Evolutionary conservation across 2,329 filamentous ascomycete species (phyloP).

Genomic region (Neopestalotiopsis rosae): DNA sequence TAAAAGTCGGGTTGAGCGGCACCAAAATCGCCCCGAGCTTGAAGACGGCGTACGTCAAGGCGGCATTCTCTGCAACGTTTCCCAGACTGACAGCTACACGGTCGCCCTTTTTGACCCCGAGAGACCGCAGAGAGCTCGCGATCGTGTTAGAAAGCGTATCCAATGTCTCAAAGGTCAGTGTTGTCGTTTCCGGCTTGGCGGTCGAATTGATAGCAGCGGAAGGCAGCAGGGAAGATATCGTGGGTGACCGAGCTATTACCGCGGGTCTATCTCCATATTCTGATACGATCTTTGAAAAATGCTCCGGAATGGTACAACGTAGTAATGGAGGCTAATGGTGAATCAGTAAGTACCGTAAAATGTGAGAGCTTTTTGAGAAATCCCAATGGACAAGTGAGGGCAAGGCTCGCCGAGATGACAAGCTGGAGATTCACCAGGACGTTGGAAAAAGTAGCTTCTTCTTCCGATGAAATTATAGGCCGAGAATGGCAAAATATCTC

Average conservation of each 20-base stretch:
- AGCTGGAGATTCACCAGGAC: too few relatives aligned
- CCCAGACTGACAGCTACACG: conserved; percentile 86
- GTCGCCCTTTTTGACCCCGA: conserved; percentile 81
- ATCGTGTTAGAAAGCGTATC: conserved; percentile 79
- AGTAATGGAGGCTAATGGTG: conserved; percentile 66
- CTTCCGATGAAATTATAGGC: too few relatives aligned
- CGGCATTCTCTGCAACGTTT: conserved; percentile 83
- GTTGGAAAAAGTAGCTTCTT: too few relatives aligned
- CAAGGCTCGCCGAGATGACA: not conserved
- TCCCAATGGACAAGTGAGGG: not conserved
- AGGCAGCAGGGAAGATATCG: conserved; percentile 28
- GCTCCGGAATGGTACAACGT: conserved; percentile 71
- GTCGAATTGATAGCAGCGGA: conserved; percentile 45
- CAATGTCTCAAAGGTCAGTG: conserved; percentile 76
- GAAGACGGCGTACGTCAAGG: conserved; percentile 86
- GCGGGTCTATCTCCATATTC: conserved; percentile 68
- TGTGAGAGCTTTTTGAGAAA: not conserved
- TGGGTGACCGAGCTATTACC: conserved; percentile 56
- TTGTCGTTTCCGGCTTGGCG: conserved; percentile 64
- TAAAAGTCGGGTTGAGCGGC: conserved; percentile 93
- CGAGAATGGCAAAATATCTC: too few relatives aligned
- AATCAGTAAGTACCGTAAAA: not conserved
- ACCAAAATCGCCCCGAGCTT: conserved; percentile 94
- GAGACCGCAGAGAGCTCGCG: conserved; percentile 70
- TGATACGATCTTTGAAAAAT: conserved; percentile 71